Base-by-base conservation (phyloP, 129 eudicot species). In the Escallonia rubra region DNA sequence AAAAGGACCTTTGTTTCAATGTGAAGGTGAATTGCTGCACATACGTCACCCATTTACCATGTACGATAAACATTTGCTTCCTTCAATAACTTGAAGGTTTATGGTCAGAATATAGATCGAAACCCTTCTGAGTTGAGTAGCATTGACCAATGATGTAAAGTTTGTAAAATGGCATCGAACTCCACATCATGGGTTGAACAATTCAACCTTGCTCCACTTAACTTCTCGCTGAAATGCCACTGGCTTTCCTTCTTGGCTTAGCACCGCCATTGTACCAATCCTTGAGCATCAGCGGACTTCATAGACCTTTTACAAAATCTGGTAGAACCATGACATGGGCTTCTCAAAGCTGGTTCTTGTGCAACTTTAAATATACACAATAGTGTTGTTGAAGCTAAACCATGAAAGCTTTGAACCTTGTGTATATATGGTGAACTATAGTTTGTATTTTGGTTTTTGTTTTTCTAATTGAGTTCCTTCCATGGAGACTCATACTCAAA, bases 181-280 rank as follows among this genome's bases (percentile, higher is more conserved):
- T 61, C 51, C 39, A 0, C n/a, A 9, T 61, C 66, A 43, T 61
- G 13, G 4, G 66, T 42, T 2, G 66, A 61, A 13, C 15, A 61
- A 12, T 61, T 61, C 34, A 10, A 4, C 2, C 51, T 42, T 2
- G 12, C 23, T 6, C 13, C 51, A 11, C 16, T 61, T 4, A 61
- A 41, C 5, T 61, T 61, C 13, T 61, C 66, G 9, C 66, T 52
- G 7, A 50, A 48, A 65, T 5, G 69, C 45, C 4, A 64, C 11
- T 2, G 58, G 59, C 45, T 42, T 56, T 41, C 58, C 42, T 43
- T 56, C 72, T 45, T 68, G 72, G 15, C 55, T 56, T 15, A 68
- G 64, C 7, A 68, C 43, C 6, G 64, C 64, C 3, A 64, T 55
- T 56, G 57, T 57, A 6, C 72, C 64, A 13, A 57, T 11, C 9